phyloP scores from a whole-genome alignment of 129 eudicot genomes.

The Tagetes patula region DNA sequence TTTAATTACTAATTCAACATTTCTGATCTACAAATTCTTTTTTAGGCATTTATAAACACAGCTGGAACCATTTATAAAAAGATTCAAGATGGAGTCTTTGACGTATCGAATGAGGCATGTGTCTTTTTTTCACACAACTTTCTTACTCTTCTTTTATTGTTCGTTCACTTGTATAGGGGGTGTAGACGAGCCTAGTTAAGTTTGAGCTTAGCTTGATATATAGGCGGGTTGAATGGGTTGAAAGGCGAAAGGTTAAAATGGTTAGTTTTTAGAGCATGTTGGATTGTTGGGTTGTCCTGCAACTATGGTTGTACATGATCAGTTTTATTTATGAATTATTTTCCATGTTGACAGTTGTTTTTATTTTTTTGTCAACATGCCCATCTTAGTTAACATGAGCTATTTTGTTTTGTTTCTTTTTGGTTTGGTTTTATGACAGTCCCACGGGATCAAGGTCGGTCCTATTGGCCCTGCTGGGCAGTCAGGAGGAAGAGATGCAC shows the following conservation, averaged over 20 bases:
- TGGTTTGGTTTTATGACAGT: constrained; percentile 44
- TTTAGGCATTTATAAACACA: constrained; percentile 83
- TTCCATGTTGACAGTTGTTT: not conserved
- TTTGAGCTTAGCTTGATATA: not conserved
- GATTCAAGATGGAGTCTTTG: constrained; percentile 92
- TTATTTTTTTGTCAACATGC: not conserved
- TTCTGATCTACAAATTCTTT: constrained; percentile 5
- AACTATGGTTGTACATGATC: not conserved
- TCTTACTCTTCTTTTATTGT: not conserved
- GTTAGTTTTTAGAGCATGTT: not conserved
- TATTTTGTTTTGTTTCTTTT: not conserved
- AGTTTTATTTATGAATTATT: not conserved
- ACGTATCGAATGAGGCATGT: constrained; percentile 84
- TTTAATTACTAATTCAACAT: too few relatives aligned
- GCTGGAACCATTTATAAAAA: constrained; percentile 82
- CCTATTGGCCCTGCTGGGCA: constrained; percentile 64
- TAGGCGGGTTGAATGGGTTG: not conserved
- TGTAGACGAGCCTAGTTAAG: not conserved
- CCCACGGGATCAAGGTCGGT: constrained; percentile 85
- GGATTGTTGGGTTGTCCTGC: not conserved
- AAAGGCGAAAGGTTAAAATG: not conserved
- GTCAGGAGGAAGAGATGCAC: constrained; percentile 79
- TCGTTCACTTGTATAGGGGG: not conserved
- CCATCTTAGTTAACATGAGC: not conserved
- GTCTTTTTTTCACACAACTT: not conserved